Evolutionary conservation across 306 rosid genomes (phyloP), one percentile per base, ranked within the genome.

Genomic region (Inga oerstediana): DNA sequence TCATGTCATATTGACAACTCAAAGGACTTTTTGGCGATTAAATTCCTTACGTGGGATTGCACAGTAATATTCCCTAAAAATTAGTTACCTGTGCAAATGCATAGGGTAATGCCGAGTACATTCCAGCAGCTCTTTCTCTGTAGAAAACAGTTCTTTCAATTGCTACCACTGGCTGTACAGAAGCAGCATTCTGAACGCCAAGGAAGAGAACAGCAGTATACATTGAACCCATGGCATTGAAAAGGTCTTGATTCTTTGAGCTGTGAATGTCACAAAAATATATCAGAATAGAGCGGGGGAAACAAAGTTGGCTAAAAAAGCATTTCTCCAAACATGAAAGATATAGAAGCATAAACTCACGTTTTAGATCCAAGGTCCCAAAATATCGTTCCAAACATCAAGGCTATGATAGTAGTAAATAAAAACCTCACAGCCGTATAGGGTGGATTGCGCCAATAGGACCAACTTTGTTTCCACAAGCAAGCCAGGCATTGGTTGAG

Each of bases 101-200:
- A 74, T 94, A 91, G 12, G 98, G 89, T 71, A 91, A 83, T 4
- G 91, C 87, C 34, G 97, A 91, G 82, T 91, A 94, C 98, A 94
- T 94, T 78, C 97, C 93, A 10, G 98, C 94, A 27, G 94, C 97
- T 86, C 85, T 91, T 89, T 94, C 98, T 77, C 97, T 84, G 48
- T 94, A 94, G 80, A 91, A 94, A 75, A 88, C 96, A 6, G 92
- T 83, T 89, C 98, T 90, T 89, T 93, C 98, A 72, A 93, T 68
- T 3, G 89, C 79, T 19, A 94, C 92, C n/a, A 94, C 92, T 6
- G 97, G 94, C 65, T 90, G 97, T 51, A 94, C 97, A 9, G 94
- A 65, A 11, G 86, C 14, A 39, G 93, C 79, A 86, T 93, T 91
- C 74, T 89, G 93, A 39, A 89, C 0, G 51, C 98, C 98, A 3